Evolutionary conservation across 208 protist species (phyloP), one percentile per base, ranked within the genome.

Genomic region (Naegleria fowleri): DNA sequence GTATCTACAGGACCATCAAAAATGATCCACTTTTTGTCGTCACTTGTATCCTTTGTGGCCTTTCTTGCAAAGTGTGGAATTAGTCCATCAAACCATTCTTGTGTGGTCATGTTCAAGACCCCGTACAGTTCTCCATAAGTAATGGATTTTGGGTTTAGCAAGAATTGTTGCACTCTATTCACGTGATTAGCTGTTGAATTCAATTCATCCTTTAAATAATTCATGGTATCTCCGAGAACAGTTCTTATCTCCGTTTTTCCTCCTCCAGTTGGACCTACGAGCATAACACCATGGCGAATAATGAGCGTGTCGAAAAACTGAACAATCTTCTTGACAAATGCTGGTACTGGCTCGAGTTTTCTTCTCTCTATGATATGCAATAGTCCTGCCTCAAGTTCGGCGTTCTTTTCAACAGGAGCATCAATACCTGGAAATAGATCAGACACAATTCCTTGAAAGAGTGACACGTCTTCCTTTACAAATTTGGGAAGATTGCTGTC

Each of bases 401-500:
- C 95, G 92, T 99, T 98, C 92, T 99, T 95, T 25, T 97, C 93
- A 92, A 97, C 95, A 5, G 98, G 98, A 87, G 99, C 97, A 43
- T 94, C 93, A 4, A 98, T 93, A 86, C 97, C 97, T n/a, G 99
- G 98, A 94, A 99, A 99, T 19, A 99, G 95, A 93, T 99, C 98
- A 84, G 96, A 94, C 93, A 99, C 97, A 93, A 99, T 99, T 89
- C 96, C 98, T 36, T 96, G 94, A 93, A 99, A 99, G 25, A 99
- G 96, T 22, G 97, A 96, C 48, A 99, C 94, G 92, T 99, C 99
- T 91, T 99, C 97, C 7, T 97, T 95, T 13, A 99, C 96, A 92
- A 99, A 99, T 95, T 99, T 99, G n/a, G 98, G 98, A 85, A 99
- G 94, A 95, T 99, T 99, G 4, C 96, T 96, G 95, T 99, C 98